Conservation (phyloP, 2,329 filamentous ascomycete genomes). For the Hansfordia pulvinata region DNA sequence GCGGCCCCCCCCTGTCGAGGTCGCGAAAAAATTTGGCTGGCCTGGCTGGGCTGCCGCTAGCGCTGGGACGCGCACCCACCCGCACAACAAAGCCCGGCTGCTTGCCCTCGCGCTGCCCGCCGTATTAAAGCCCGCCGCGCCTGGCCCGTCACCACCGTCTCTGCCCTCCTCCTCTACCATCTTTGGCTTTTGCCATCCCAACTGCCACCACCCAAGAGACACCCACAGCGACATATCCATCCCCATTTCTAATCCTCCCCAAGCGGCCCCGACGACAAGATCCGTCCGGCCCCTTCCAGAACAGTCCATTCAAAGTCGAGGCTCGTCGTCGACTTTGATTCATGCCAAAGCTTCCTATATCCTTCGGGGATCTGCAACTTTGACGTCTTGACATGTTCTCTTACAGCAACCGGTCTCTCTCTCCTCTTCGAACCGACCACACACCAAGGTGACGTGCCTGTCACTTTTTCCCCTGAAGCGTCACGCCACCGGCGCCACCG, state of each 20-base stretch:
- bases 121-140: no score
- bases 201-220: no score
- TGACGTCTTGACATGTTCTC: conserved; percentile 41
- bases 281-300: conserved; percentile 24
- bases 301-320: conserved; percentile 20
- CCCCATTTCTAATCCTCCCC: not conserved
- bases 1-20: no score
- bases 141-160: no score
- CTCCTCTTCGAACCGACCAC: conserved; percentile 44
- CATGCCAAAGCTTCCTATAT: no score
- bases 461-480: conserved; percentile 30
- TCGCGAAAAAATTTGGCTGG: no score
- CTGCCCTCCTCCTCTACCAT: no score
- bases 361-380: conserved; percentile 22
- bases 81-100: no score
- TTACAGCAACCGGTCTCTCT: conserved; percentile 37
- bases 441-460: conserved; percentile 45
- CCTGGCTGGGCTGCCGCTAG: no score
- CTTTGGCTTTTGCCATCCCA: no score
- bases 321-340: conserved; percentile 21
- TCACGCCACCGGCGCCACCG: conserved; percentile 31
- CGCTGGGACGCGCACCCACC: no score
- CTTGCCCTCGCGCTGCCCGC: no score
- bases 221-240: not conserved
- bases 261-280: conserved; percentile 20